Base-by-base conservation (phyloP, 495 filamentous ascomycete genomes). In the Oidiodendron maius region DNA sequence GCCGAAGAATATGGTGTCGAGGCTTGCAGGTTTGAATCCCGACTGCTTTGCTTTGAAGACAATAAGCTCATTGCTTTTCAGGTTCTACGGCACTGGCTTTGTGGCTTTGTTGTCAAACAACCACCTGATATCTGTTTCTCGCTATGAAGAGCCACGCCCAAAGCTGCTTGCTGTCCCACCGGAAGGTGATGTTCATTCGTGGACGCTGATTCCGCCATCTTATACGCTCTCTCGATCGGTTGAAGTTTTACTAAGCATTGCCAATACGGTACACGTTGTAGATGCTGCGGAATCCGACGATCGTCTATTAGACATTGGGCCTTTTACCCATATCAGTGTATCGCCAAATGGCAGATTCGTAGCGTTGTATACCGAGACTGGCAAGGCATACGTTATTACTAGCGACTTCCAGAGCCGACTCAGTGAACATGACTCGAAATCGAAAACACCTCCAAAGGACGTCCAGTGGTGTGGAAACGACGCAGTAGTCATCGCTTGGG, bases 391-490 rank as follows among this genome's bases (percentile, higher is more conserved):
- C 78, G 89, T 97, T 32, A 91, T 97, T 48, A 93, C 83, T 54
- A 88, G 85, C 50, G 91, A 97, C 61, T 97, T 96, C 64, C 87
- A 95, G 61, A 86, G 82, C 53, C 85, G 91, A 48, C 70, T 95
- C 50, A 91, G 87, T 61, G 91, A 98, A 61, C 89, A 96, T 61
- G 86, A 96, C 62, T 90, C 90, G 0, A 82, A 80, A 48, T 87
- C 85, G 20, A 87, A 82, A 56, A 91, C 86, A n/a, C 71, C 81
- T 1, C 94, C 93, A 1, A 89, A 88, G 58, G 83, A 91, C 46
- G 75, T 98, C 43, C 82, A 89, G 52, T 98, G 93, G 93, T 97
- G 93, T 65, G 91, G 93, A 13, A 94, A 96, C 50, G 89, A 96
- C 66, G 87, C 89, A 5, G 89, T 96, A 8, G 82, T 95, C 38